A percentile compares a stretch with the other conserved stretches of the same genome.
Evolutionary conservation across 176 grass and related monocot species (phyloP).

Genomic region (Aegilops longissima): DNA sequence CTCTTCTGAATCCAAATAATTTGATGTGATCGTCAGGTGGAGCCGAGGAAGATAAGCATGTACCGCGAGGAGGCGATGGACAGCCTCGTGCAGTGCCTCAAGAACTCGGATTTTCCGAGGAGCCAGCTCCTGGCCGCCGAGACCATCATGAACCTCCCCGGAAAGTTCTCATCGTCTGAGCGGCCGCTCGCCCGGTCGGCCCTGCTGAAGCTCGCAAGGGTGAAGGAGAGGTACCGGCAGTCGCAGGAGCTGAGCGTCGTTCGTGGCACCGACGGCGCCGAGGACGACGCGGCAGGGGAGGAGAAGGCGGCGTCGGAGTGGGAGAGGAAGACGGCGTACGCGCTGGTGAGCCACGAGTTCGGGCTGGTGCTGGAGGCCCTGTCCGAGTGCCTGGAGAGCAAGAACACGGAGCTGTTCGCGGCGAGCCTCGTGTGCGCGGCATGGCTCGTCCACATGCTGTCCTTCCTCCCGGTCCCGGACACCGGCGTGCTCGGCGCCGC

Average conservation of each 20-base stretch:
- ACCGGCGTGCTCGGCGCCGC: conserved; percentile 66
- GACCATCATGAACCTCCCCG: conserved; percentile 55
- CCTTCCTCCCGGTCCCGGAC: conserved; percentile 62
- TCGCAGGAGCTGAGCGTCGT: conserved; percentile 36
- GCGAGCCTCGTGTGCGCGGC: conserved; percentile 56
- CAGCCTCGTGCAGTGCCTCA: conserved; percentile 52
- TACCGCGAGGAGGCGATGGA: conserved; percentile 68
- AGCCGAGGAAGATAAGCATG: conserved; percentile 74
- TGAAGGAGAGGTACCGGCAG: conserved; percentile 51
- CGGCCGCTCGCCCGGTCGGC: conserved; percentile 49
- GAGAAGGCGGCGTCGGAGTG: conserved; percentile 54
- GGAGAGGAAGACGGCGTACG: conserved; percentile 62
- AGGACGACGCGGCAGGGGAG: conserved; percentile 43
- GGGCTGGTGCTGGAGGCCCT: conserved; percentile 69
- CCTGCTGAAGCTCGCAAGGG: conserved; percentile 57
- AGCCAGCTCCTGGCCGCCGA: conserved; percentile 65
- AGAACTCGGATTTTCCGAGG: conserved; percentile 47
- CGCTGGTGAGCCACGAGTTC: conserved; percentile 72
- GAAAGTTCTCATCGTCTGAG: conserved; percentile 69
- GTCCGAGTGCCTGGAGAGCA: conserved; percentile 51
- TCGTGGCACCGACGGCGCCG: conserved; percentile 31
- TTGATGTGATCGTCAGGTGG: conserved; percentile 16
- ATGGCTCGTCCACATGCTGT: conserved; percentile 68
- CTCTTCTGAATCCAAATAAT: not conserved
- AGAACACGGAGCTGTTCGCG: conserved; percentile 54